Conservation (phyloP, 345 rosid genomes). For the Sisymbrium irio region DNA sequence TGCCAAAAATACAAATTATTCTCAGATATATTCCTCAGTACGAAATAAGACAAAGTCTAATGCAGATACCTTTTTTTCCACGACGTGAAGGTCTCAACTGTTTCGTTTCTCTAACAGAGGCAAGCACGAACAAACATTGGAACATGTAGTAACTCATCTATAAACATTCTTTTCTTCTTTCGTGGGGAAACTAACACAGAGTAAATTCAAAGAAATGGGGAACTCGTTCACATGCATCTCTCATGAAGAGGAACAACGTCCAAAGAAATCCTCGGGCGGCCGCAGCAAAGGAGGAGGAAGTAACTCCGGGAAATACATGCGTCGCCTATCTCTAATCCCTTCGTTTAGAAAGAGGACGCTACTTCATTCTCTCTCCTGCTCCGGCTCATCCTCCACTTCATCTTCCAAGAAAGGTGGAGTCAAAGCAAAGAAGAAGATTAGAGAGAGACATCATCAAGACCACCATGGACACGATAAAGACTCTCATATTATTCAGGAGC, state of each 20-base stretch:
- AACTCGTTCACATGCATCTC: constrained; percentile 40
- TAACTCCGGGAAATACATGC: constrained; percentile 22
- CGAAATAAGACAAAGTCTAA: constrained; percentile 10
- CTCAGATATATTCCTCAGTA: constrained; percentile 9
- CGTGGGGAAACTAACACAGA: neutral
- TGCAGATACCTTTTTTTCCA: constrained; percentile 2
- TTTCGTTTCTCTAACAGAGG: constrained; percentile 28
- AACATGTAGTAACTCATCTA: constrained; percentile 5
- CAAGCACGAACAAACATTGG: constrained; percentile 31
- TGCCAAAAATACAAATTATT: neutral
- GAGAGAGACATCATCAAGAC: constrained; percentile 38
- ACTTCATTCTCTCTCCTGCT: constrained; percentile 32
- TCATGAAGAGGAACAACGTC: constrained; percentile 29
- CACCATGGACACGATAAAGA: constrained; percentile 41
- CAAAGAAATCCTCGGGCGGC: constrained; percentile 21
- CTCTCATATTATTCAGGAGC: constrained; percentile 54
- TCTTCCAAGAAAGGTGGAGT: constrained; percentile 32
- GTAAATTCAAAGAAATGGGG: constrained; percentile 21
- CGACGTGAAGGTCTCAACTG: constrained; percentile 41
- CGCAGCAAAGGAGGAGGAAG: constrained; percentile 16
- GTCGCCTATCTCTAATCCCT: constrained; percentile 28
- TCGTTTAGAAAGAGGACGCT: constrained; percentile 28
- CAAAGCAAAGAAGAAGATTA: constrained; percentile 34
- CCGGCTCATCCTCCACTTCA: constrained; percentile 31
- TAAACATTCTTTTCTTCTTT: constrained; percentile 1